Conservation (phyloP, 768 basidiomycete genomes). For the Termitomyces sp. region DNA sequence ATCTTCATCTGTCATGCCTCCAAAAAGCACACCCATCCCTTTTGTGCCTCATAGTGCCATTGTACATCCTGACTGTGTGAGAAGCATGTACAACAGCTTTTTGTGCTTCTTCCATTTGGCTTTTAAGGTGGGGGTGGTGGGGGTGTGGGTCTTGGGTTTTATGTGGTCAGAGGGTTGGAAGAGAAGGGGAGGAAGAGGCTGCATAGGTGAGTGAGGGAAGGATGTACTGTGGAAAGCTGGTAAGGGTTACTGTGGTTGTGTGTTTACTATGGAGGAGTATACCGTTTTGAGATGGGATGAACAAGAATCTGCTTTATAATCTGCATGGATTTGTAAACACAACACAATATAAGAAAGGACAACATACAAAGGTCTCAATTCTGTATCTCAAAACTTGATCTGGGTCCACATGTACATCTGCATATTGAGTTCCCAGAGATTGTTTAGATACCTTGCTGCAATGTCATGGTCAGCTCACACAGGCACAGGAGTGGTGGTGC, state of each 20-base stretch:
- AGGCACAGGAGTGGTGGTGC: no score
- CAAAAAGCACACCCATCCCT: slow-evolving; percentile 75
- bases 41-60: slow-evolving; percentile 79
- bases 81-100: slow-evolving; percentile 62
- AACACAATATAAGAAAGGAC: no score
- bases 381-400: slow-evolving; percentile 67
- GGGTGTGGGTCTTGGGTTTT: slow-evolving; percentile 26
- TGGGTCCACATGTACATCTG: slow-evolving; percentile 86
- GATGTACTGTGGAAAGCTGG: slow-evolving; percentile 76
- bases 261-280: slow-evolving; percentile 68
- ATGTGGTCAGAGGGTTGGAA: background rate
- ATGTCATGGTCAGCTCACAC: no score
- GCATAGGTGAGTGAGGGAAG: background rate
- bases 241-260: slow-evolving; percentile 58
- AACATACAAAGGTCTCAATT: slow-evolving; percentile 68
- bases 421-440: slow-evolving; percentile 83
- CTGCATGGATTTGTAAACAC: slow-evolving; percentile 27
- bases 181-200: background rate
- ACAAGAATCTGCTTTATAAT: slow-evolving; percentile 80
- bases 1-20: slow-evolving; percentile 87
- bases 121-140: slow-evolving; percentile 39
- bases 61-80: slow-evolving; percentile 74
- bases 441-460: slow-evolving; percentile 75
- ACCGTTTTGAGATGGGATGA: slow-evolving; percentile 74
- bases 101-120: slow-evolving; percentile 88